These are phyloP conservation scores for Pythium aquatile DNA, from an alignment of 352 stramenopile species.

Conservation along the genomic window DNA sequence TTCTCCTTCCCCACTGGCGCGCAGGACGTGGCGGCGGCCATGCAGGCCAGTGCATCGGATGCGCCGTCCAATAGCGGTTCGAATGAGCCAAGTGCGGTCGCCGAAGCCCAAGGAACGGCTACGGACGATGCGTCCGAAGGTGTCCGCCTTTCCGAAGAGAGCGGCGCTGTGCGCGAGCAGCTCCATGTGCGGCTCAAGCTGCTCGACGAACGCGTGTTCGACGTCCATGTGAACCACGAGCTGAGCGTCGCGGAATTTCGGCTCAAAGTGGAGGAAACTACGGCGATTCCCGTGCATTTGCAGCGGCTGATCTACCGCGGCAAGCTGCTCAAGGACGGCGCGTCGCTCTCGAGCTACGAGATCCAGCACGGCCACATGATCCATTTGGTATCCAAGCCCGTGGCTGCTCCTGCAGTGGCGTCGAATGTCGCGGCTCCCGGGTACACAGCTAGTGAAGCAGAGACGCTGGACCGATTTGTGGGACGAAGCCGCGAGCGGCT, in stretches of 20 bases:
- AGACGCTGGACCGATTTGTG: conserved; percentile 16
- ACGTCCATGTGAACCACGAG: conserved; percentile 41
- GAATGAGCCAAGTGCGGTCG: not conserved
- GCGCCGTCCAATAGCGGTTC: conserved; percentile 5
- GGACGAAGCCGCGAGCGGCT: conserved; percentile 28
- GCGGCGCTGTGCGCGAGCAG: conserved; percentile 10
- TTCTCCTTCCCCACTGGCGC: conserved; percentile 27
- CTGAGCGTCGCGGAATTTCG: conserved; percentile 70
- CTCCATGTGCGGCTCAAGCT: conserved; percentile 69
- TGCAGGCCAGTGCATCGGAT: not conserved
- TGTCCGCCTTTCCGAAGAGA: conserved; percentile 5
- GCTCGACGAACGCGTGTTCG: conserved; percentile 76
- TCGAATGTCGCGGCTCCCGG: not conserved
- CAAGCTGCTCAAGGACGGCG: conserved; percentile 84
- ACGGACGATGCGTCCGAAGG: not conserved
- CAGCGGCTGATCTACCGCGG: conserved; percentile 93
- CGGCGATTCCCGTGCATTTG: conserved; percentile 49
- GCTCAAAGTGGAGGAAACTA: conserved; percentile 48
- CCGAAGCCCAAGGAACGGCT: not conserved
- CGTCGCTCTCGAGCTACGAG: conserved; percentile 68
- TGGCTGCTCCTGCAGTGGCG: not conserved
- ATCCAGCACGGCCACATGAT: conserved; percentile 92
- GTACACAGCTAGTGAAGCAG: conserved; percentile 1
- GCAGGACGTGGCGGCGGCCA: not conserved
- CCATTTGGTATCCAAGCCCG: conserved; percentile 83